Conservation (phyloP, 2,329 filamentous ascomycete species). For the Amylocarpus encephaloides region DNA sequence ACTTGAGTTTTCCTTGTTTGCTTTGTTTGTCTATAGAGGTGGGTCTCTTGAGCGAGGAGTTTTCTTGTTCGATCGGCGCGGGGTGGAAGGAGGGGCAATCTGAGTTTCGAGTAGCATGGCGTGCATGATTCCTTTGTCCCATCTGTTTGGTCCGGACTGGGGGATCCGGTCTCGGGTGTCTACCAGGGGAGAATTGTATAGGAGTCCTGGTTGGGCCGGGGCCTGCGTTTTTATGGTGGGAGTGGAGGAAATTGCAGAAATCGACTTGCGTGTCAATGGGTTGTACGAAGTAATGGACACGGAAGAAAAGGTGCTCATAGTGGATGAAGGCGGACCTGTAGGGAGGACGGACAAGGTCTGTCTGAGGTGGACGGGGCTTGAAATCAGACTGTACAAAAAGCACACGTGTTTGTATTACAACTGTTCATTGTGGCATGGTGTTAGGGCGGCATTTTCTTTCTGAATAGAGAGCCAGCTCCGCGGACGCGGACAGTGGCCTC, state of each 20-base stretch:
- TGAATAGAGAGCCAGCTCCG: background rate
- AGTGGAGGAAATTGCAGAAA: slow-evolving; percentile 14
- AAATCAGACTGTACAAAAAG: slow-evolving; percentile 12
- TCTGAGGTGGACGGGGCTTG: background rate
- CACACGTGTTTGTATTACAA: background rate
- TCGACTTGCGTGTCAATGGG: background rate
- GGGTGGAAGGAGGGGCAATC: background rate
- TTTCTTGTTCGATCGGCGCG: background rate
- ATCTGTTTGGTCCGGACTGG: background rate
- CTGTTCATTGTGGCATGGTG: background rate
- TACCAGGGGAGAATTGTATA: background rate
- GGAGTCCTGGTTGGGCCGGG: slow-evolving; percentile 8
- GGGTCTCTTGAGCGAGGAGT: slow-evolving; percentile 8
- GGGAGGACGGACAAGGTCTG: background rate
- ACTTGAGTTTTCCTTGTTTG: no score
- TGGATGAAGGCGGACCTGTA: background rate
- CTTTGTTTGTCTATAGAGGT: slow-evolving; percentile 1
- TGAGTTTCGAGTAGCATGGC: background rate
- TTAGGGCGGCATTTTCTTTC: slow-evolving; percentile 9
- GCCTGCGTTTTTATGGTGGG: slow-evolving; percentile 18
- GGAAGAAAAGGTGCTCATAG: background rate
- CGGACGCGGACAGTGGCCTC: no score
- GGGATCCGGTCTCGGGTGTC: background rate
- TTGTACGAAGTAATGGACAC: background rate
- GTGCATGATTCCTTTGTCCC: background rate